Conservation (phyloP, 768 basidiomycete genomes). For the Amanita pallidorosea region DNA sequence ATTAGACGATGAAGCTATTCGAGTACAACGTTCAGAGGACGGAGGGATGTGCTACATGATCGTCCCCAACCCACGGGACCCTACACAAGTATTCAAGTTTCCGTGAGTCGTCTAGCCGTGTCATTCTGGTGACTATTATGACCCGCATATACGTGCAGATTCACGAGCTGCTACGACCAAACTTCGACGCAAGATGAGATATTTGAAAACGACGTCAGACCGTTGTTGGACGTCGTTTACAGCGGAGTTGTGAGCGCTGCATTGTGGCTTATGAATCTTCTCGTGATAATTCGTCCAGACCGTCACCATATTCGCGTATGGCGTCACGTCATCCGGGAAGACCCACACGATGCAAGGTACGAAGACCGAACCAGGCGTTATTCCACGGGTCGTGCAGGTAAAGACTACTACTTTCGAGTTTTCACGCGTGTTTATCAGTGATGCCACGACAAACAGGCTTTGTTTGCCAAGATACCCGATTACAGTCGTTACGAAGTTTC, state of each 20-base stretch:
- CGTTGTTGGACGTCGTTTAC: conserved; percentile 70
- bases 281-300: conserved; percentile 34
- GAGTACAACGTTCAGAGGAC: conserved; percentile 34
- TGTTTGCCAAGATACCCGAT: conserved; percentile 38
- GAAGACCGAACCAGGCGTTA: conserved; percentile 65
- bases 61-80: conserved; percentile 63
- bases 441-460: conserved; percentile 26
- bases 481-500: conserved; percentile 31
- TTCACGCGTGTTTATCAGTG: neutral
- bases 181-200: conserved; percentile 66
- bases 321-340: conserved; percentile 86
- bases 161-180: conserved; percentile 70
- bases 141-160: conserved; percentile 25
- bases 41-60: conserved; percentile 38
- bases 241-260: conserved; percentile 52
- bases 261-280: neutral
- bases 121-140: neutral
- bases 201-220: conserved; percentile 64
- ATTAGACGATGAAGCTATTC: conserved; percentile 48
- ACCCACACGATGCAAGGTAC: conserved; percentile 91
- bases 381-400: conserved; percentile 71
- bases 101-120: conserved; percentile 34
- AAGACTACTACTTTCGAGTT: conserved; percentile 9
- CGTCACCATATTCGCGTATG: conserved; percentile 83
- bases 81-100: conserved; percentile 65